A percentile compares a stretch with the other conserved stretches of the same genome.
phyloP scores from a whole-genome alignment of 2,329 filamentous ascomycete genomes.

The Aspergillus glaucus region DNA sequence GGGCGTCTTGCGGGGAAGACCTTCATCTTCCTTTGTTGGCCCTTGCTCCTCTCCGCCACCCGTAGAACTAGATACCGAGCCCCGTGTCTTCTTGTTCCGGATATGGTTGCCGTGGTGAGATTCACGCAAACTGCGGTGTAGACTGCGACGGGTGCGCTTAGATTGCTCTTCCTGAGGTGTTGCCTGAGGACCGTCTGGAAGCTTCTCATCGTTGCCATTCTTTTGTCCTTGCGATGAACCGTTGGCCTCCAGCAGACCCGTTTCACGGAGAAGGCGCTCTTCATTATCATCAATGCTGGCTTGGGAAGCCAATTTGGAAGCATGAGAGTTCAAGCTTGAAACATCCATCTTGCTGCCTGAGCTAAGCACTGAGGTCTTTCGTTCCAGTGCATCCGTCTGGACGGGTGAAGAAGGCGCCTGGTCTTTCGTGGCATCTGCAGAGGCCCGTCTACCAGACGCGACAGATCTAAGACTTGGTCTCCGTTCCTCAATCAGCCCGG shows the following conservation, averaged over 20 bases:
- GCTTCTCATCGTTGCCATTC: slow-evolving; percentile 39
- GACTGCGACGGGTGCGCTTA: slow-evolving; percentile 68
- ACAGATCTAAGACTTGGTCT: slow-evolving; percentile 30
- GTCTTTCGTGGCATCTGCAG: slow-evolving; percentile 19
- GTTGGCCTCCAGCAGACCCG: slow-evolving; percentile 54
- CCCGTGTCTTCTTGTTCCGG: slow-evolving; percentile 69
- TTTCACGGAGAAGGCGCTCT: slow-evolving; percentile 60
- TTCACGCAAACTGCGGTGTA: slow-evolving; percentile 85
- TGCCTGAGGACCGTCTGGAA: slow-evolving; percentile 33
- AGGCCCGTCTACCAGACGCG: slow-evolving; percentile 26
- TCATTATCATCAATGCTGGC: slow-evolving; percentile 58
- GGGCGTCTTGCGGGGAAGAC: slow-evolving; percentile 69
- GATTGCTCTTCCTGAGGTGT: slow-evolving; percentile 47
- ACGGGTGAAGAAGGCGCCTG: slow-evolving; percentile 22
- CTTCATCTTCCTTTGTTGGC: slow-evolving; percentile 51
- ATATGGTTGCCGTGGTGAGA: slow-evolving; percentile 61
- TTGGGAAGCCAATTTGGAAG: slow-evolving; percentile 29
- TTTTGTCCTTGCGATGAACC: slow-evolving; percentile 38
- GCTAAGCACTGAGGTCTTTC: slow-evolving; percentile 35
- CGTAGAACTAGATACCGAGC: slow-evolving; percentile 57
- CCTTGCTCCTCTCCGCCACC: slow-evolving; percentile 45
- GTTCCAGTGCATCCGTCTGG: slow-evolving; percentile 23
- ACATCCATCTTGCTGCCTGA: slow-evolving; percentile 31
- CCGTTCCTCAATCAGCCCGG: slow-evolving; percentile 18
- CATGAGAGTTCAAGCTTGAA: slow-evolving; percentile 27